These are phyloP conservation scores for Endocalyx cinctus DNA, from an alignment of 2,329 filamentous ascomycete species.

Conservation along the genomic window DNA sequence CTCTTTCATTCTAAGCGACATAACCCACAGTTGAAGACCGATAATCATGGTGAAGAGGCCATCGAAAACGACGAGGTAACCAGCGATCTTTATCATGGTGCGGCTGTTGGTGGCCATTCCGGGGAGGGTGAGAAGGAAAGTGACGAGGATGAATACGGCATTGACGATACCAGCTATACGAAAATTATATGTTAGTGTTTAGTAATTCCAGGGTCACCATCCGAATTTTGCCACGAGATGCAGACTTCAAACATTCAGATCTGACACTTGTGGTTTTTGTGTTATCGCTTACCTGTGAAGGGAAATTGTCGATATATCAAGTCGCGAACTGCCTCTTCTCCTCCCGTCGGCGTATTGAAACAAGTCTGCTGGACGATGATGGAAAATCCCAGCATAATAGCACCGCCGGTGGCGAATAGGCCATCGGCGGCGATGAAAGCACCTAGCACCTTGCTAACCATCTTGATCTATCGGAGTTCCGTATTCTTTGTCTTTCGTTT, in stretches of 20 bases:
- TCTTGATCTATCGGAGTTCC: constrained; percentile 23
- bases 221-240: no score
- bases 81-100: constrained; percentile 65
- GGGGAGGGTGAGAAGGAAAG: constrained; percentile 65
- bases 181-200: constrained; percentile 2
- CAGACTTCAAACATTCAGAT: no score
- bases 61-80: constrained; percentile 59
- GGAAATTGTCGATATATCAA: constrained; percentile 51
- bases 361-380: constrained; percentile 46
- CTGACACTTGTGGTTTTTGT: not conserved
- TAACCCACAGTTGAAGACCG: constrained; percentile 66
- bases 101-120: constrained; percentile 65
- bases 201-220: no score
- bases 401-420: constrained; percentile 50
- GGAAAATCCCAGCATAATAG: constrained; percentile 51
- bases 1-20: constrained; percentile 64
- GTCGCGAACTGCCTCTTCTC: constrained; percentile 44
- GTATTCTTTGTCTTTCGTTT: constrained; percentile 11
- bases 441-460: constrained; percentile 52
- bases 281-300: constrained; percentile 35
- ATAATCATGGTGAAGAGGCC: constrained; percentile 61
- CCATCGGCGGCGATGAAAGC: constrained; percentile 44
- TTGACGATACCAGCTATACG: constrained; percentile 65
- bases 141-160: constrained; percentile 64
- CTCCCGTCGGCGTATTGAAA: constrained; percentile 38